phyloP scores from a whole-genome alignment of 2,329 filamentous ascomycete genomes.

The Nigrospora osmanthi region DNA sequence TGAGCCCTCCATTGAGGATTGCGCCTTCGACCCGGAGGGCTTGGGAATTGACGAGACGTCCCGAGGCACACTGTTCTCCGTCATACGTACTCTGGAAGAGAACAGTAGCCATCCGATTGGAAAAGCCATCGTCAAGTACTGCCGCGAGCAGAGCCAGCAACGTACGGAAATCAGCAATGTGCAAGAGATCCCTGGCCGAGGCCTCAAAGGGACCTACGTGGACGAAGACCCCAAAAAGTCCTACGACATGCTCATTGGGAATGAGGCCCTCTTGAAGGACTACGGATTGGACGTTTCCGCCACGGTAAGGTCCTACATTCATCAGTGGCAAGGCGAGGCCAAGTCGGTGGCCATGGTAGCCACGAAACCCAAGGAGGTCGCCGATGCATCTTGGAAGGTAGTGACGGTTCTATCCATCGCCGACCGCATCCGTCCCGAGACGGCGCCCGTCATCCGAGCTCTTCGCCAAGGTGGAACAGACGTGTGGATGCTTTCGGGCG shows the following conservation, averaged over 20 bases:
- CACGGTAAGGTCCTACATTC: constrained; percentile 27
- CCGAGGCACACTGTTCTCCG: constrained; percentile 33
- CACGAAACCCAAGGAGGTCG: constrained; percentile 19
- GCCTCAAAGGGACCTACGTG: constrained; percentile 51
- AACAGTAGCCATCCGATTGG: constrained; percentile 71
- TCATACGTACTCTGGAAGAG: constrained; percentile 56
- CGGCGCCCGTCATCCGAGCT: constrained; percentile 53
- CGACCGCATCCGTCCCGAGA: constrained; percentile 73
- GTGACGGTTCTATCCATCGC: constrained; percentile 66
- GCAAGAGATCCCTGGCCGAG: constrained; percentile 64
- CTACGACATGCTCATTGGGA: constrained; percentile 58
- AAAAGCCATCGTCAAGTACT: constrained; percentile 60
- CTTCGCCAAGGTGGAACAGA: constrained; percentile 59
- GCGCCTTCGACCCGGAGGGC: constrained; percentile 28
- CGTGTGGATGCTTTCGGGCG: constrained; percentile 90
- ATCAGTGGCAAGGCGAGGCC: constrained; percentile 53
- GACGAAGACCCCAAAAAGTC: constrained; percentile 19
- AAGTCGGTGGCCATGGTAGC: constrained; percentile 58
- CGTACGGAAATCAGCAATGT: constrained; percentile 30
- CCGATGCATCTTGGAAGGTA: constrained; percentile 36
- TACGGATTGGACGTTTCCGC: constrained; percentile 31
- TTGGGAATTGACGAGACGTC: constrained; percentile 13
- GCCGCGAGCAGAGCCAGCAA: constrained; percentile 27
- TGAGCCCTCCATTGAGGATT: constrained; percentile 60
- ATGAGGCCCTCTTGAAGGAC: constrained; percentile 60